Evolutionary conservation across 1,284 basidiomycete genomes (phyloP).

Genomic region (Abortiporus biennis): DNA sequence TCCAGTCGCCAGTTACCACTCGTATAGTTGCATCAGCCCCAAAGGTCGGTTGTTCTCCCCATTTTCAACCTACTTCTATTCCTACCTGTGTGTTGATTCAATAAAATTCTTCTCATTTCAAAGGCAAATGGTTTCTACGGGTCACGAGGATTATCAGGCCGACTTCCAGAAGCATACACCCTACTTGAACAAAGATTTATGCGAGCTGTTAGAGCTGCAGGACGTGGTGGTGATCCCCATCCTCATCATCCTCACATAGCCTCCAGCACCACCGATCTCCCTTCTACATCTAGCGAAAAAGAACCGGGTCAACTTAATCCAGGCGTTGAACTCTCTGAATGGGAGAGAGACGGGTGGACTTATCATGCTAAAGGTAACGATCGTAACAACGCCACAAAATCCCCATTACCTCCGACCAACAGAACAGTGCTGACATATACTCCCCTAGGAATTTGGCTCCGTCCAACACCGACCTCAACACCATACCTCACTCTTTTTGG

Average conservation of each 20-base stretch:
- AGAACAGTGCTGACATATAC: too few relatives aligned
- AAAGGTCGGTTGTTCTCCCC: constrained; percentile 41
- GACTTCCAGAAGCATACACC: constrained; percentile 96
- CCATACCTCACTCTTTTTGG: constrained; percentile 87
- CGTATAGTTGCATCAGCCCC: constrained; percentile 85
- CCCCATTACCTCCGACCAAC: too few relatives aligned
- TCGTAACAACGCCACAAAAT: too few relatives aligned
- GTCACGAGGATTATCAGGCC: constrained; percentile 82
- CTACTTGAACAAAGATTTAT: constrained; percentile 84
- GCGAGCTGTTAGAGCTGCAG: constrained; percentile 50
- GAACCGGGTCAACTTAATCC: constrained; percentile 13
- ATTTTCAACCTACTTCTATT: constrained; percentile 4
- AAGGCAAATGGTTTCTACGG: constrained; percentile 95
- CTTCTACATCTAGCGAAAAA: too few relatives aligned
- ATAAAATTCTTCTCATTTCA: too few relatives aligned
- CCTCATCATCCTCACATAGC: too few relatives aligned
- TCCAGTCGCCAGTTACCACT: constrained; percentile 59
- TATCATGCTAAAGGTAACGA: constrained; percentile 93
- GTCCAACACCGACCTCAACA: constrained; percentile 41
- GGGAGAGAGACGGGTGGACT: constrained; percentile 91
- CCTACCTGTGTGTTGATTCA: constrained; percentile 3
- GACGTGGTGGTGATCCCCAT: constrained; percentile 34
- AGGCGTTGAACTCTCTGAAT: constrained; percentile 77
- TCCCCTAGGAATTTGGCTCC: constrained; percentile 78
- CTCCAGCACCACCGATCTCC: too few relatives aligned